Conservation (phyloP, 176 grass and related monocot genomes). For the Triticum aestivum region DNA sequence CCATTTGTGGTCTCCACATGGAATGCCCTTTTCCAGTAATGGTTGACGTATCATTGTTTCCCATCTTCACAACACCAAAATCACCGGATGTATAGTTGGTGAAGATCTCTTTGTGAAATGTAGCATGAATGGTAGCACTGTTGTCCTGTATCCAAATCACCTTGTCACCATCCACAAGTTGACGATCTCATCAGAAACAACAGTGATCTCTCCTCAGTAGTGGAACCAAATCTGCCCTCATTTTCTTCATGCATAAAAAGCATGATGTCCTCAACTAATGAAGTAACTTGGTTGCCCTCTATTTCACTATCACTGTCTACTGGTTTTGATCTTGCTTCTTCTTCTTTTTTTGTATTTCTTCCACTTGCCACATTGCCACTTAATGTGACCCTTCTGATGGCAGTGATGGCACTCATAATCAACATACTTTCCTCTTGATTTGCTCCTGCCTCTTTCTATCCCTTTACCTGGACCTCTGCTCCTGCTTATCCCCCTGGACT, state of each 20-base stretch:
- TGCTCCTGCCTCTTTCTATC: neutral
- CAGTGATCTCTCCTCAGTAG: too few species aligned
- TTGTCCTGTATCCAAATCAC: too few species aligned
- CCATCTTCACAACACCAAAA: too few species aligned
- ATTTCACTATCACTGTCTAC: neutral
- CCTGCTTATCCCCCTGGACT: neutral
- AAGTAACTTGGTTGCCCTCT: neutral
- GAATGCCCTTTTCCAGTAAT: too few species aligned
- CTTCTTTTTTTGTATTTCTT: neutral
- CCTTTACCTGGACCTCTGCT: neutral
- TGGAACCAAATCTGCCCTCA: neutral
- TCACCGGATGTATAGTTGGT: too few species aligned
- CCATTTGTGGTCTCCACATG: too few species aligned
- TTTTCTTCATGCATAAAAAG: neutral
- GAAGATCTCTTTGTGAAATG: too few species aligned
- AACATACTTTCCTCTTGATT: neutral
- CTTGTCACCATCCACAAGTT: too few species aligned
- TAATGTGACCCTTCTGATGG: neutral
- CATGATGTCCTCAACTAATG: neutral
- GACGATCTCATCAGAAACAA: too few species aligned
- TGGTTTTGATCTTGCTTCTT: neutral
- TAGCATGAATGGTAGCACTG: too few species aligned
- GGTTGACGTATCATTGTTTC: too few species aligned
- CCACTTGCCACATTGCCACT: too few species aligned
- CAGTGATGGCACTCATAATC: neutral